A percentile compares a stretch with the other conserved stretches of the same genome.
Conservation (phyloP, 495 filamentous ascomycete species). For the Rusavskia elegans region DNA sequence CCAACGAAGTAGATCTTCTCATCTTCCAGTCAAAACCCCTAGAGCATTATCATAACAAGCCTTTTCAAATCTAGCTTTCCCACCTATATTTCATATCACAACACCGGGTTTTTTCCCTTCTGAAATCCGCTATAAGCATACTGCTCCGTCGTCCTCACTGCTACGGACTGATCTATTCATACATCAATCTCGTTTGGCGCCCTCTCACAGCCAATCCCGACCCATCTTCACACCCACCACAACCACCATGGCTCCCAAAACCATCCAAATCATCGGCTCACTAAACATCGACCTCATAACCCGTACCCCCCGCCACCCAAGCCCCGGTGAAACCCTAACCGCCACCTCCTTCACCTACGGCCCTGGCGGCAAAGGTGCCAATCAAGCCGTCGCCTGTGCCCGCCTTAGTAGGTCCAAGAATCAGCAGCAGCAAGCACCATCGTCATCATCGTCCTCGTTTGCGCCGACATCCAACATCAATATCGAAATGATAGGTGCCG, state of each 20-base stretch:
- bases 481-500: constrained; percentile 70
- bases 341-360: constrained; percentile 62
- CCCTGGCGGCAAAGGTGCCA: constrained; percentile 86
- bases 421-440: constrained; percentile 6
- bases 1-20: too few relatives aligned
- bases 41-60: neutral
- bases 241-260: constrained; percentile 16
- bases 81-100: too few relatives aligned
- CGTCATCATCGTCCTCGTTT: constrained; percentile 9
- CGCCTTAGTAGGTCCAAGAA: constrained; percentile 42
- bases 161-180: too few relatives aligned
- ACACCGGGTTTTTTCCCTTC: too few relatives aligned
- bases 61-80: too few relatives aligned
- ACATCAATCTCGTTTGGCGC: too few relatives aligned
- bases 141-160: too few relatives aligned
- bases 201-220: neutral
- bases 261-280: constrained; percentile 73
- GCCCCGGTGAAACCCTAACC: constrained; percentile 75
- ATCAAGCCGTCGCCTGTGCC: constrained; percentile 76
- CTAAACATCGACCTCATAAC: constrained; percentile 89
- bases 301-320: constrained; percentile 66
- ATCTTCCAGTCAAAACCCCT: too few relatives aligned
- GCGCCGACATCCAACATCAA: constrained; percentile 21
- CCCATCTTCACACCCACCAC: too few relatives aligned
- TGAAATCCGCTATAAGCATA: too few relatives aligned